phyloP scores from a whole-genome alignment of 768 basidiomycete species.

The Nevesoporus exiguus region DNA sequence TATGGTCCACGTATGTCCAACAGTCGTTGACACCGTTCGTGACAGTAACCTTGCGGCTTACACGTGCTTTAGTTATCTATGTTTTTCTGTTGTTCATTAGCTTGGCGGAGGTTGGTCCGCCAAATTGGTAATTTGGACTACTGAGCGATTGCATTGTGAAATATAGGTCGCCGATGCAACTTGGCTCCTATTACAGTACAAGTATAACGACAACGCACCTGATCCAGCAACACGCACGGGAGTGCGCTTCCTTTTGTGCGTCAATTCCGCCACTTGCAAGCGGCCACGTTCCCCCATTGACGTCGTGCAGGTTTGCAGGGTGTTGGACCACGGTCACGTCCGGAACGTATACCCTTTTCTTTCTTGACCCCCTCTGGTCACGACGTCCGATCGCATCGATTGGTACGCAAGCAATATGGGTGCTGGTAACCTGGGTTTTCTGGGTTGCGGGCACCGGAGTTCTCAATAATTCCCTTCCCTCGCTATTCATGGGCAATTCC shows the following conservation, averaged over 20 bases:
- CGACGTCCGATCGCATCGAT: constrained; percentile 51
- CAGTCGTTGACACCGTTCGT: neutral
- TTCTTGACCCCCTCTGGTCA: constrained; percentile 58
- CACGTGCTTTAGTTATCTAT: constrained; percentile 42
- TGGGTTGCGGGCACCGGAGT: constrained; percentile 58
- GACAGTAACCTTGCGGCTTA: constrained; percentile 18
- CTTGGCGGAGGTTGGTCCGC: constrained; percentile 41
- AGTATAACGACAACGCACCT: constrained; percentile 50
- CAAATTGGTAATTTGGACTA: neutral
- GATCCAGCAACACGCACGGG: constrained; percentile 42
- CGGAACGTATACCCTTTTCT: constrained; percentile 51
- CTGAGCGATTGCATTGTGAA: constrained; percentile 1
- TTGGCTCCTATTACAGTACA: constrained; percentile 59
- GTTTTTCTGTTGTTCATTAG: constrained; percentile 47
- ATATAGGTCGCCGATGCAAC: constrained; percentile 49
- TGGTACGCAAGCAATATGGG: constrained; percentile 59
- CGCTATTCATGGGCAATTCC: constrained; percentile 36
- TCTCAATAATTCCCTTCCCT: constrained; percentile 48
- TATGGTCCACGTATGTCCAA: constrained; percentile 49
- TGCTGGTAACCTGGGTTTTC: constrained; percentile 53
- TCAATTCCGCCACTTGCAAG: constrained; percentile 1
- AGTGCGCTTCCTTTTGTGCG: constrained; percentile 49
- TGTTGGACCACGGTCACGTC: constrained; percentile 60
- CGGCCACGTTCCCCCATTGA: constrained; percentile 4
- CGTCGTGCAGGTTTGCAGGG: constrained; percentile 45